Evolutionary conservation across 371 early-diverging fungal species (phyloP).

Genomic region (Rhizopus delemar): DNA sequence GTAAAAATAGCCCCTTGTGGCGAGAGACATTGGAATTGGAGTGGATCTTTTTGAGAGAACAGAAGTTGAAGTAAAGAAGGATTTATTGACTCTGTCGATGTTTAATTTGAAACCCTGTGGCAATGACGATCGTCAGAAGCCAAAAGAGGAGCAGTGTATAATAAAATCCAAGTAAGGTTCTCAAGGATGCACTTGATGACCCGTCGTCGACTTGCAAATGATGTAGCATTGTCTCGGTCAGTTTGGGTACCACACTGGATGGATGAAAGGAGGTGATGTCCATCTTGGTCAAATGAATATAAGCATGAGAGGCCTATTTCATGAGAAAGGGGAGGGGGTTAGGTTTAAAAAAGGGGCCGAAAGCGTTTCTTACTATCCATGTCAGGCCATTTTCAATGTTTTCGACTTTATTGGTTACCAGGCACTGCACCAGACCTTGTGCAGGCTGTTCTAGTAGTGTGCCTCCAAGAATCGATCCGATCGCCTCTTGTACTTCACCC

Average conservation of each 20-base stretch:
- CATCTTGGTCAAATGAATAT: constrained; percentile 3
- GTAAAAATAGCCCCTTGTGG: constrained; percentile 45
- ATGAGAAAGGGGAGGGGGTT: background rate
- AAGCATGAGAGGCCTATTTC: constrained; percentile 11
- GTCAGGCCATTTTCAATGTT: constrained; percentile 39
- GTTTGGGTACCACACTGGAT: no score
- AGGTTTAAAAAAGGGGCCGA: constrained; percentile 2
- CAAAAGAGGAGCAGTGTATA: constrained; percentile 17
- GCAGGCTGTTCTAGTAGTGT: constrained; percentile 38
- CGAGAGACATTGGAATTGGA: constrained; percentile 46
- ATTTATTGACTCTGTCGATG: constrained; percentile 3
- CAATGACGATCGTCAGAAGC: constrained; percentile 16
- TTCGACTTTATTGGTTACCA: constrained; percentile 36
- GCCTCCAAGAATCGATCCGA: constrained; percentile 29
- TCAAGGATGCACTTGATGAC: background rate
- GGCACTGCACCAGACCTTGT: constrained; percentile 33
- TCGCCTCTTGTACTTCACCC: constrained; percentile 19
- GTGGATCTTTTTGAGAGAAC: constrained; percentile 50
- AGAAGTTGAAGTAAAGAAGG: constrained; percentile 29
- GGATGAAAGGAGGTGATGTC: background rate
- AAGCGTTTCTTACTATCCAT: constrained; percentile 39
- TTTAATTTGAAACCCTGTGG: constrained; percentile 15
- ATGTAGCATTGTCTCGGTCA: no score
- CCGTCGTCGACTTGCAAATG: no score
- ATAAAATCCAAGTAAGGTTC: constrained; percentile 16